These are phyloP conservation scores for Odontarrhena argentea DNA, from an alignment of 345 rosid species.

Conservation along the genomic window DNA sequence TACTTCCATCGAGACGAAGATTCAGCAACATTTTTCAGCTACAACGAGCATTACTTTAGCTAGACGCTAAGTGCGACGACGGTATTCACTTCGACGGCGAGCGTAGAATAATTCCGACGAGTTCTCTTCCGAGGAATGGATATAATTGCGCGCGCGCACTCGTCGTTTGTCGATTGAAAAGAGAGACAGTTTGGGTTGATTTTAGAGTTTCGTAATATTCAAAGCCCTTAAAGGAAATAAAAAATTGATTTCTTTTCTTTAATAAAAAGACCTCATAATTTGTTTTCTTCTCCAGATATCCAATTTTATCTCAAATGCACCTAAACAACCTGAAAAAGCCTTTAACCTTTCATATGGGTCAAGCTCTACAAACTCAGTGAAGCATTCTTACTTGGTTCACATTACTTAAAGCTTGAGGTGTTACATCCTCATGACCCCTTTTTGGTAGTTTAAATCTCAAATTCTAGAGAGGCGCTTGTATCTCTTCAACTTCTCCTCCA, in stretches of 20 bases:
- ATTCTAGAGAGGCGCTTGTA: too few species aligned
- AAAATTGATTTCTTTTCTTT: slow-evolving; percentile 24
- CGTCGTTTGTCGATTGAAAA: slow-evolving; percentile 1
- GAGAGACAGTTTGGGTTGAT: neutral
- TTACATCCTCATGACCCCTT: too few species aligned
- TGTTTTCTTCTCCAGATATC: neutral
- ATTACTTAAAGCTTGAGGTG: too few species aligned
- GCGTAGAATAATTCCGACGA: slow-evolving; percentile 14
- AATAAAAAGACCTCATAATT: neutral
- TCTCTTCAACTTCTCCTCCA: too few species aligned
- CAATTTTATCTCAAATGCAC: neutral
- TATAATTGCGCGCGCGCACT: slow-evolving; percentile 37
- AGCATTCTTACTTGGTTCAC: too few species aligned
- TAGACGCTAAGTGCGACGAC: neutral
- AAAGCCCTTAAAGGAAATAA: slow-evolving; percentile 59
- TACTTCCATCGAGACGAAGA: slow-evolving; percentile 51
- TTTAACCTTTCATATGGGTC: neutral
- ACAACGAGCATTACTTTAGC: slow-evolving; percentile 15
- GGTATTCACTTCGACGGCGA: neutral
- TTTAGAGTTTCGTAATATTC: slow-evolving; percentile 26
- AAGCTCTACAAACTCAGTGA: too few species aligned
- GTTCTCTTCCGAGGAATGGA: slow-evolving; percentile 7
- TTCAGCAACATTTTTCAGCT: slow-evolving; percentile 57
- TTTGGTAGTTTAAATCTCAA: too few species aligned
- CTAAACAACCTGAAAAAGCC: neutral